These are phyloP conservation scores for Penicillium sp. DNA, from an alignment of 2,329 filamentous ascomycete genomes.

Conservation along the genomic window DNA sequence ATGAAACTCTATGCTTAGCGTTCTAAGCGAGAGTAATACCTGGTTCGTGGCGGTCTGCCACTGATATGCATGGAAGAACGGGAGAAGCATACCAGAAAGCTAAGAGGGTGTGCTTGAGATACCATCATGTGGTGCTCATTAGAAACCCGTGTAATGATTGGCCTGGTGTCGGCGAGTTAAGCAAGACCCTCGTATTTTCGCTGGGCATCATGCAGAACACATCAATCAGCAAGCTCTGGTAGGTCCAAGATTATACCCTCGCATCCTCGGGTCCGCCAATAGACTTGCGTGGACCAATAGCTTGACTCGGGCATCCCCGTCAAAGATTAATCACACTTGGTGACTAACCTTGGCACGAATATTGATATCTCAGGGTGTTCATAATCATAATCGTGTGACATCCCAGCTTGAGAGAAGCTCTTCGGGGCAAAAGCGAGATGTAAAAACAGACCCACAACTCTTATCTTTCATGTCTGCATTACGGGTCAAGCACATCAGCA, in stretches of 20 bases:
- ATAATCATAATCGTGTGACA: not conserved
- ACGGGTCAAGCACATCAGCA: not conserved
- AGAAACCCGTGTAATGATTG: not conserved
- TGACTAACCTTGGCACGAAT: not conserved
- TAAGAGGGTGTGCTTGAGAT: not conserved
- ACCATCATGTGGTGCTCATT: conserved; percentile 6
- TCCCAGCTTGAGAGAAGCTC: not conserved
- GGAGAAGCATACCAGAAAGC: conserved; percentile 23
- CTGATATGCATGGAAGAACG: conserved; percentile 32
- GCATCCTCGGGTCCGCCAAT: not conserved
- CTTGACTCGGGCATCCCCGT: not conserved
- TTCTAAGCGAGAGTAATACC: not conserved
- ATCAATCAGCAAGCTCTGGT: not conserved
- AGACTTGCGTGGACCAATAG: not conserved
- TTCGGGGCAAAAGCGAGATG: not conserved
- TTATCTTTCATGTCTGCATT: conserved; percentile 1
- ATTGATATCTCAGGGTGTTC: not conserved
- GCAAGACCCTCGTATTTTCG: not conserved
- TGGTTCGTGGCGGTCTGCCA: conserved; percentile 18
- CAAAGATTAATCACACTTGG: not conserved
- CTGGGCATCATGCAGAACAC: not conserved
- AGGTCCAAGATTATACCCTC: not conserved
- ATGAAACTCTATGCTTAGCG: not conserved
- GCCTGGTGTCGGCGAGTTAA: not conserved
- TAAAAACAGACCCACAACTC: not conserved